Evolutionary conservation across 495 filamentous ascomycete genomes (phyloP).

Genomic region (Daldinia grandis): DNA sequence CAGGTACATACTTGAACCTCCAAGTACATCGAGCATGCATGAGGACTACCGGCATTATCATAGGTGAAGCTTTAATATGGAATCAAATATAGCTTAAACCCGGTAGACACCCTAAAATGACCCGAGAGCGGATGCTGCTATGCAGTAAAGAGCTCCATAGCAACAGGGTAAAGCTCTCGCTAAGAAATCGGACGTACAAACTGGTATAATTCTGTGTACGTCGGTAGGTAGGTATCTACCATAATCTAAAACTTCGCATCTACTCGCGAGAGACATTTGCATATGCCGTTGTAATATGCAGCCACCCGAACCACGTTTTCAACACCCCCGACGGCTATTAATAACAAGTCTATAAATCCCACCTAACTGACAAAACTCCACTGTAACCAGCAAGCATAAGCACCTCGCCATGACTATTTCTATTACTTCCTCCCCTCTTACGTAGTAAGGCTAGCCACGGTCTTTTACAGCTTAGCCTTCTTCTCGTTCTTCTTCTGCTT

Average conservation of each 20-base stretch:
- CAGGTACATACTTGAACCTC: not conserved
- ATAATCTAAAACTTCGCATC: not conserved
- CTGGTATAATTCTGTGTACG: not conserved
- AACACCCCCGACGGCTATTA: not conserved
- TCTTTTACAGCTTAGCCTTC: slow-evolving; percentile 35
- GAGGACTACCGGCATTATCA: not conserved
- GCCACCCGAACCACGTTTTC: not conserved
- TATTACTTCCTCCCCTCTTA: not conserved
- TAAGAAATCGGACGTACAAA: not conserved
- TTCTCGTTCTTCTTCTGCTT: slow-evolving; percentile 46
- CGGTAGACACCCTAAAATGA: not conserved
- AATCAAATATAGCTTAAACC: not conserved
- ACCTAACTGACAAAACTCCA: not conserved
- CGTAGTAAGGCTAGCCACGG: not conserved
- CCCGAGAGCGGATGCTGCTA: not conserved
- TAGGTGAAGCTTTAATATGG: not conserved
- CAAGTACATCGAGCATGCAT: not conserved
- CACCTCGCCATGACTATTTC: not conserved
- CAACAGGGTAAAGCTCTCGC: not conserved
- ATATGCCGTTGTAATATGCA: not conserved
- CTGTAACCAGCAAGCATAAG: not conserved
- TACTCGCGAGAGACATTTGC: not conserved
- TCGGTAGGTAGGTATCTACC: not conserved
- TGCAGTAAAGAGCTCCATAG: not conserved
- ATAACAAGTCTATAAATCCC: not conserved